Conservation (phyloP, 768 basidiomycete genomes). For the Mycena maculata region DNA sequence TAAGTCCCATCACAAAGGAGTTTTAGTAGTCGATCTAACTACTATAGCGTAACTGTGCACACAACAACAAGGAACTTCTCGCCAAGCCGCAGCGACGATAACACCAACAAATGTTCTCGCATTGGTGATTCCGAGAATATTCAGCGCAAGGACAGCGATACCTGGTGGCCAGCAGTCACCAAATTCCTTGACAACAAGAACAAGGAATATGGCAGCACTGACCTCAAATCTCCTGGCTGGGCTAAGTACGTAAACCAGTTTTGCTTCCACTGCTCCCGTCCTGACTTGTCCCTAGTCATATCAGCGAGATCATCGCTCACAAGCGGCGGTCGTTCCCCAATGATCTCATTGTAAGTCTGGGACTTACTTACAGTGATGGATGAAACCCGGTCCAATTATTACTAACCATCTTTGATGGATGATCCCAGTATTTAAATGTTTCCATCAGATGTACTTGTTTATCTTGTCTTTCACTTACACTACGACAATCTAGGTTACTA, state of each 20-base stretch:
- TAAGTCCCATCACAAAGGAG: background rate
- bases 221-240: constrained; percentile 2
- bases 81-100: background rate
- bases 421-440: too few species aligned
- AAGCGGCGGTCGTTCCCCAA: constrained; percentile 1
- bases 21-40: background rate
- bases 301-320: background rate
- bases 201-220: background rate
- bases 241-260: background rate
- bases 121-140: background rate
- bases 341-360: too few species aligned
- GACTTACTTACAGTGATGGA: too few species aligned
- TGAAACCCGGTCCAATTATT: too few species aligned
- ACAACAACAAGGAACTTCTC: background rate
- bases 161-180: background rate
- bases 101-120: background rate
- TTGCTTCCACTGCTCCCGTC: background rate
- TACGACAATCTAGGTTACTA: too few species aligned
- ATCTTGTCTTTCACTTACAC: too few species aligned
- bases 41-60: background rate
- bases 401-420: too few species aligned
- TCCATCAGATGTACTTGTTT: too few species aligned
- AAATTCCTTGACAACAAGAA: background rate
- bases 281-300: background rate
- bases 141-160: background rate